Conservation (phyloP, 2,329 filamentous ascomycete species). For the Sclerotinia borealis region DNA sequence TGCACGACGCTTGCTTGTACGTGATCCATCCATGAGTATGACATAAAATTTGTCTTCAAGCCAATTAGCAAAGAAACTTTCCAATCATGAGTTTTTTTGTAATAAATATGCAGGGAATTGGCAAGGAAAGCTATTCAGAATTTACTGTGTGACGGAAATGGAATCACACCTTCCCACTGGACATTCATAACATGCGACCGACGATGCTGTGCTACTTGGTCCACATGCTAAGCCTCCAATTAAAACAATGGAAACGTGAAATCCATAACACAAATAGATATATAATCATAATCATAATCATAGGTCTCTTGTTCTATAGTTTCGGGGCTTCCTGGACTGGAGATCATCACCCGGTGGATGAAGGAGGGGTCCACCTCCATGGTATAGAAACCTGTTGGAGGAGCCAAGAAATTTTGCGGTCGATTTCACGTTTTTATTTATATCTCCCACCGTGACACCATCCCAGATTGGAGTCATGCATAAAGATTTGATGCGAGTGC, state of each 20-base stretch:
- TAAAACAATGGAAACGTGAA: background rate
- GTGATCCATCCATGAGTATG: too few relatives aligned
- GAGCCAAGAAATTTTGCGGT: background rate
- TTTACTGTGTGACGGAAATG: background rate
- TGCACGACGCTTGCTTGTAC: background rate
- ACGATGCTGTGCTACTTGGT: background rate
- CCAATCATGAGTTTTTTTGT: background rate
- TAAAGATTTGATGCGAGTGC: background rate
- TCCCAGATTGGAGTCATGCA: background rate
- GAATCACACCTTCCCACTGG: background rate
- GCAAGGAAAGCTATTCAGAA: background rate
- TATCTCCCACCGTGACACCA: too few relatives aligned
- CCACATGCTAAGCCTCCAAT: background rate
- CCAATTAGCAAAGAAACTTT: background rate
- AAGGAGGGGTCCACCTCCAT: background rate
- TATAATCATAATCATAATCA: background rate
- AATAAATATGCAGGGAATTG: background rate
- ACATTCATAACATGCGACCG: background rate
- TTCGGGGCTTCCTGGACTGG: background rate
- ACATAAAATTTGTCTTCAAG: background rate
- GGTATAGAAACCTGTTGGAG: background rate
- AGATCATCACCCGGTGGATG: background rate
- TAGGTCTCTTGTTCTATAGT: background rate
- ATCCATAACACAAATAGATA: background rate
- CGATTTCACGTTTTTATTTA: background rate